phyloP scores from a whole-genome alignment of 495 filamentous ascomycete species.

The Terfezia claveryi region DNA sequence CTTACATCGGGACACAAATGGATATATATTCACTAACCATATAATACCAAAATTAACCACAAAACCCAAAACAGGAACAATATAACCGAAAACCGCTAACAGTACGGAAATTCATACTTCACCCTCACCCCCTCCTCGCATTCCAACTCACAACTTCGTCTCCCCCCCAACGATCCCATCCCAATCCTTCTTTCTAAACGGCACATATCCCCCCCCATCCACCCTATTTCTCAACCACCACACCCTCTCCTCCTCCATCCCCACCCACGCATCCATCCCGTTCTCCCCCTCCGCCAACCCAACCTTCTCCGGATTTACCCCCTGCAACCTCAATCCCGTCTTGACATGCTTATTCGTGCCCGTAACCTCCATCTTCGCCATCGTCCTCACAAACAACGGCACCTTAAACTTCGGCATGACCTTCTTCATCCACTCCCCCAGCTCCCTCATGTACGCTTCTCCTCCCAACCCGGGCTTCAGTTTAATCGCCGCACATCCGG shows the following conservation, averaged over 20 bases:
- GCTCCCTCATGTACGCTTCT: slow-evolving; percentile 27
- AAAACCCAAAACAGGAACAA: too few species aligned
- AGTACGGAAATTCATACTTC: too few species aligned
- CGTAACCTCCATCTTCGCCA: slow-evolving; percentile 42
- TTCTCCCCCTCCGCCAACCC: slow-evolving; percentile 22
- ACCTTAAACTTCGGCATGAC: slow-evolving; percentile 50
- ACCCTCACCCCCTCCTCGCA: neutral
- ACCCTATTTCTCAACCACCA: slow-evolving; percentile 37
- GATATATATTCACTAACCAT: too few species aligned
- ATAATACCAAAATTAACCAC: too few species aligned
- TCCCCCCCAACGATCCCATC: slow-evolving; percentile 38
- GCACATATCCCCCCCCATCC: slow-evolving; percentile 36
- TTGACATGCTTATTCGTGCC: slow-evolving; percentile 84
- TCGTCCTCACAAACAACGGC: slow-evolving; percentile 47
- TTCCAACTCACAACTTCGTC: slow-evolving; percentile 37
- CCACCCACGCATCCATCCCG: slow-evolving; percentile 5
- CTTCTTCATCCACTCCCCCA: slow-evolving; percentile 36
- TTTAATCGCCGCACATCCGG: slow-evolving; percentile 57
- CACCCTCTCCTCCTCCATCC: slow-evolving; percentile 31
- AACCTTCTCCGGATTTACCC: slow-evolving; percentile 43
- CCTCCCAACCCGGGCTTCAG: slow-evolving; percentile 9
- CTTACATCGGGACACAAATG: too few species aligned
- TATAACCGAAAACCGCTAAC: too few species aligned
- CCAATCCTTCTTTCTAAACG: slow-evolving; percentile 47
- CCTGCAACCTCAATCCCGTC: slow-evolving; percentile 42